Conservation (phyloP, 2,329 filamentous ascomycete species). For the Phialophora expanda region DNA sequence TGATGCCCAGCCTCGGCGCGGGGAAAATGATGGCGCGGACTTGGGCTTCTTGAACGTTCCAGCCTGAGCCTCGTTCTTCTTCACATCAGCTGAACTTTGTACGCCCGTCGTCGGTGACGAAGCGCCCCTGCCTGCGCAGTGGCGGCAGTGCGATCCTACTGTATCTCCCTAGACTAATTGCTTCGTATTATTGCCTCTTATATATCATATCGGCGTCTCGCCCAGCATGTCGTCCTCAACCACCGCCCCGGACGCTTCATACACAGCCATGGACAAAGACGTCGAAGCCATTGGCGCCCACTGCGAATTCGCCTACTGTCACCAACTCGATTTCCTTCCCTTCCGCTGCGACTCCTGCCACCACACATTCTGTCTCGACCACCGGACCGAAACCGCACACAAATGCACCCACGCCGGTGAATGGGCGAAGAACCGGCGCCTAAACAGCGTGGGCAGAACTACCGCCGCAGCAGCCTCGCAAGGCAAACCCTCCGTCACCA, state of each 20-base stretch:
- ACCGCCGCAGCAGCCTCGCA: conserved; percentile 42
- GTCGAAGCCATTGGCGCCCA: conserved; percentile 85
- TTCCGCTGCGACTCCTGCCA: conserved; percentile 91
- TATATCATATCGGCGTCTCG: not conserved
- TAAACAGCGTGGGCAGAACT: conserved; percentile 41
- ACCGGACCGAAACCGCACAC: conserved; percentile 84
- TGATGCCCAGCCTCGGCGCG: conserved; percentile 31
- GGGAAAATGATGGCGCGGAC: conserved; percentile 19
- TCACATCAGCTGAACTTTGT: conserved; percentile 3
- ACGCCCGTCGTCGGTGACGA: conserved; percentile 17
- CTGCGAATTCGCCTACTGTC: conserved; percentile 90
- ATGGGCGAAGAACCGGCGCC: conserved; percentile 61
- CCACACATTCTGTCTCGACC: conserved; percentile 87
- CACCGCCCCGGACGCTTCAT: conserved; percentile 32
- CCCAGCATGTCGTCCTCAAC: conserved; percentile 36
- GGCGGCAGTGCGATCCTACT: conserved; percentile 10
- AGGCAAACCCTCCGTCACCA: conserved; percentile 61
- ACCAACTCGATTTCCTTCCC: conserved; percentile 93
- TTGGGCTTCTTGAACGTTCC: conserved; percentile 25
- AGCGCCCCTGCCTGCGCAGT: conserved; percentile 25
- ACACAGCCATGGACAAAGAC: conserved; percentile 55
- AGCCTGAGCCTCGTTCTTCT: conserved; percentile 19
- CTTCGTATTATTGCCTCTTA: conserved; percentile 1
- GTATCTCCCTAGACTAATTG: not conserved
- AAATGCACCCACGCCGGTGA: conserved; percentile 66